phyloP scores from a whole-genome alignment of 805 yeast species.

The Yarrowia sp. region DNA sequence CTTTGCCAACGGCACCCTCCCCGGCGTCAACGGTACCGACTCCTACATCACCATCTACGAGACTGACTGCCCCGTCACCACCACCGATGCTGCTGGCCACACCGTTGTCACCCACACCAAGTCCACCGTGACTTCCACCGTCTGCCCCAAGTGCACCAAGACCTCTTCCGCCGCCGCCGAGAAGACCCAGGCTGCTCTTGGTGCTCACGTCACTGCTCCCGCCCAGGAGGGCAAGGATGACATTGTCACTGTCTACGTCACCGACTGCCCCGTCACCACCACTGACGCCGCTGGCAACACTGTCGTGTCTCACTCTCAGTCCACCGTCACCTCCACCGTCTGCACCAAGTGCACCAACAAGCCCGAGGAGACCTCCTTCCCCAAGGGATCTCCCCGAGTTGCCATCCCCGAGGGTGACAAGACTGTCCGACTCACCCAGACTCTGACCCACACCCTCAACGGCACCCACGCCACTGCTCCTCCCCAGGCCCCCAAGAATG shows the following conservation, averaged over 20 bases:
- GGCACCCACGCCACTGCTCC: background rate
- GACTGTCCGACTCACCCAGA: slow-evolving; percentile 1
- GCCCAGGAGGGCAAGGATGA: background rate
- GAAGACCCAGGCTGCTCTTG: background rate
- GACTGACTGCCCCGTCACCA: slow-evolving; percentile 7
- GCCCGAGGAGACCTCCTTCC: background rate
- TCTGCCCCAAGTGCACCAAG: slow-evolving; percentile 17
- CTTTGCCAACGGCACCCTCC: background rate
- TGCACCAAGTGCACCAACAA: background rate
- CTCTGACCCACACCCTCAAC: background rate
- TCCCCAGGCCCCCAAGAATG: background rate
- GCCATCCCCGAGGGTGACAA: background rate
- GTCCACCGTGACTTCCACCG: background rate
- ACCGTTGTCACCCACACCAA: background rate
- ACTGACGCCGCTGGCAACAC: background rate
- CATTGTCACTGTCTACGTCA: background rate
- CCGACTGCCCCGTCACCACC: background rate
- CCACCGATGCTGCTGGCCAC: background rate
- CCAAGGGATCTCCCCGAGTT: background rate
- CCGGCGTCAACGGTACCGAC: background rate
- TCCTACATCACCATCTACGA: background rate
- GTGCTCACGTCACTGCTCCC: background rate
- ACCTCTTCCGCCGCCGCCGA: background rate
- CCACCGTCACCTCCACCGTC: background rate
- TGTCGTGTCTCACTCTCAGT: background rate